These are phyloP conservation scores for Stagonosporopsis chrysanthemi DNA, from an alignment of 2,329 filamentous ascomycete species.

Conservation along the genomic window DNA sequence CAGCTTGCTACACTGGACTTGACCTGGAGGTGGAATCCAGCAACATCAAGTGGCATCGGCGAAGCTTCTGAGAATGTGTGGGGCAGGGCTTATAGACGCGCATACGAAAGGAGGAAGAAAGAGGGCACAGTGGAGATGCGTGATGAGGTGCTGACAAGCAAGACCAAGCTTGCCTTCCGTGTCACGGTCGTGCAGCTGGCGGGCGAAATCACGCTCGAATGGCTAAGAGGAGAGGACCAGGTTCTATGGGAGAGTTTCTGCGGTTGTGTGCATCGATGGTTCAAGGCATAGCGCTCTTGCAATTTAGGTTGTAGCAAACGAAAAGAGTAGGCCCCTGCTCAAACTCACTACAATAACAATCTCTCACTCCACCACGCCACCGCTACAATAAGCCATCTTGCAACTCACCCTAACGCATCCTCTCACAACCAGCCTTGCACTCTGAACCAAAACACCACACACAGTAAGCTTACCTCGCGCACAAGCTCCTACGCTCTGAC, in stretches of 20 bases:
- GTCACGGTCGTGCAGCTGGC: conserved; percentile 46
- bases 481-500: neutral
- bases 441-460: neutral
- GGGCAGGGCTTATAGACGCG: conserved; percentile 75
- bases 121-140: conserved; percentile 31
- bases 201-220: conserved; percentile 62
- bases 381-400: neutral
- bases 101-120: conserved; percentile 51
- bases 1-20: conserved; percentile 66
- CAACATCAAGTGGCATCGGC: conserved; percentile 65
- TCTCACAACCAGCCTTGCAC: neutral
- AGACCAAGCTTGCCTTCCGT: conserved; percentile 39
- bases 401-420: neutral
- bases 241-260: conserved; percentile 86
- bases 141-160: neutral
- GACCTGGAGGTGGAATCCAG: conserved; percentile 69
- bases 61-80: conserved; percentile 77
- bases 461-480: neutral
- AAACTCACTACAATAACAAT: neutral
- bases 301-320: neutral
- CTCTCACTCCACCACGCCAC: neutral
- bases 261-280: conserved; percentile 62
- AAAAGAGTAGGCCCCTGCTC: neutral
- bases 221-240: conserved; percentile 77
- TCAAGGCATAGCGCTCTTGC: conserved; percentile 1